These are phyloP conservation scores for Phaseolus coccineus DNA, from an alignment of 331 rosid species.

Conservation along the genomic window DNA sequence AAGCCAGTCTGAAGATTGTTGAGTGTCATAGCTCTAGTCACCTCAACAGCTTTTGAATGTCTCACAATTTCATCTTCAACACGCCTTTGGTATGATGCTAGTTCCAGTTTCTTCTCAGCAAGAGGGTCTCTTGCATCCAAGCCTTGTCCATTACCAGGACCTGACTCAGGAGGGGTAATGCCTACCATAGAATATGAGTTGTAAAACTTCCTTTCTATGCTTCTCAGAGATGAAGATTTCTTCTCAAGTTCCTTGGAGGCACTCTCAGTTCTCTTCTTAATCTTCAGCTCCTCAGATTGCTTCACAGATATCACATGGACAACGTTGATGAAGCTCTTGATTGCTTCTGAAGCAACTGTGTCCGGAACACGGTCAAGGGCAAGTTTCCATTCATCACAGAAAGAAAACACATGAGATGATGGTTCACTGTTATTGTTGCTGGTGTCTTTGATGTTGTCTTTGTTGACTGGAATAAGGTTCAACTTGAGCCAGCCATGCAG, in stretches of 20 bases:
- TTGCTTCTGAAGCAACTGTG: conserved; percentile 90
- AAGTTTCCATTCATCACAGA: conserved; percentile 91
- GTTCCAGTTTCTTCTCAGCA: conserved; percentile 87
- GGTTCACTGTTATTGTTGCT: conserved; percentile 52
- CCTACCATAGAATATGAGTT: conserved; percentile 91
- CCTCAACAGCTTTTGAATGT: conserved; percentile 91
- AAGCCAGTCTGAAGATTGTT: conserved; percentile 93
- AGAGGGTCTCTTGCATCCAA: conserved; percentile 96
- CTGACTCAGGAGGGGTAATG: conserved; percentile 71
- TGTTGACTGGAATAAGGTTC: conserved; percentile 73
- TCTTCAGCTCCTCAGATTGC: conserved; percentile 88
- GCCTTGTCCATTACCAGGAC: conserved; percentile 59
- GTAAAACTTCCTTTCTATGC: conserved; percentile 85
- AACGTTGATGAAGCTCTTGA: conserved; percentile 92
- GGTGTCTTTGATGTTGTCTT: conserved; percentile 46
- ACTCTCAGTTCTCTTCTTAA: conserved; percentile 67
- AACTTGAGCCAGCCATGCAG: conserved; percentile 92
- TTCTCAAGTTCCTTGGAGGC: conserved; percentile 87
- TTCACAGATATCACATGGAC: conserved; percentile 77
- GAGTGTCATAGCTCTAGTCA: conserved; percentile 93
- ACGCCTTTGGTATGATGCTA: conserved; percentile 71
- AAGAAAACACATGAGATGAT: conserved; percentile 68
- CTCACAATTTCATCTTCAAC: conserved; percentile 88
- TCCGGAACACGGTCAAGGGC: conserved; percentile 98
- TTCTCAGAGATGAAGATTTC: conserved; percentile 74